These are phyloP conservation scores for Ophiostoma perfectum DNA, from an alignment of 2,329 filamentous ascomycete species.

Conservation along the genomic window DNA sequence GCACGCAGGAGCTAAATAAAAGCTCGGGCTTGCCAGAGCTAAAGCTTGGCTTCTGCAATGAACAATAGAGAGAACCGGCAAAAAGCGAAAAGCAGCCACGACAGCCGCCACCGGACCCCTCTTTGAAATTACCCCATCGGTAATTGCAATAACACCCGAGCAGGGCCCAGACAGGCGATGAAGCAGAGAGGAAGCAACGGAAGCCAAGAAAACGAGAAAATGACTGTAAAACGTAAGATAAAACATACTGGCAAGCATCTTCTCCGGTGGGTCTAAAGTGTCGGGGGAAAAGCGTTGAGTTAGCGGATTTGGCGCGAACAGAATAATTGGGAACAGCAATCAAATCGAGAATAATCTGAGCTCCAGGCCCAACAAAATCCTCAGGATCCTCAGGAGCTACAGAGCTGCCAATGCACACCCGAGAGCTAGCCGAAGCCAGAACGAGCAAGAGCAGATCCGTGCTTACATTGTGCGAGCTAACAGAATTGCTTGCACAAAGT, in stretches of 20 bases:
- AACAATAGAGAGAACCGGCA: not conserved
- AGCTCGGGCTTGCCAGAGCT: not conserved
- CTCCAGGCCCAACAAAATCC: conserved; percentile 23
- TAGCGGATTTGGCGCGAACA: conserved; percentile 21
- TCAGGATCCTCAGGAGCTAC: not conserved
- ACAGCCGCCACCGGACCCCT: not conserved
- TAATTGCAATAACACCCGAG: too few relatives aligned
- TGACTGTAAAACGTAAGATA: not conserved
- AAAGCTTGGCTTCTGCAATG: not conserved
- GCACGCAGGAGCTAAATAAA: not conserved
- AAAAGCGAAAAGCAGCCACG: not conserved
- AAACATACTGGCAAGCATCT: conserved; percentile 62
- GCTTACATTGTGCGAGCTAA: too few relatives aligned
- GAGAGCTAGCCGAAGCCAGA: not conserved
- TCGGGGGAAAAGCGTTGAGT: conserved; percentile 23
- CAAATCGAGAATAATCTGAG: not conserved
- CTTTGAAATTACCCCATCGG: not conserved
- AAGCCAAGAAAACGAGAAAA: not conserved
- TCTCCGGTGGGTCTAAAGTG: conserved; percentile 53
- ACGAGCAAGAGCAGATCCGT: not conserved
- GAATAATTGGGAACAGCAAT: conserved; percentile 2
- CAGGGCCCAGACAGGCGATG: not conserved
- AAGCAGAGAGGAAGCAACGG: not conserved
- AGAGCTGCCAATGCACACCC: not conserved
- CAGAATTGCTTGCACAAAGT: conserved; percentile 5